Evolutionary conservation across 805 yeast genomes (phyloP).

Genomic region (Candida incommunis): DNA sequence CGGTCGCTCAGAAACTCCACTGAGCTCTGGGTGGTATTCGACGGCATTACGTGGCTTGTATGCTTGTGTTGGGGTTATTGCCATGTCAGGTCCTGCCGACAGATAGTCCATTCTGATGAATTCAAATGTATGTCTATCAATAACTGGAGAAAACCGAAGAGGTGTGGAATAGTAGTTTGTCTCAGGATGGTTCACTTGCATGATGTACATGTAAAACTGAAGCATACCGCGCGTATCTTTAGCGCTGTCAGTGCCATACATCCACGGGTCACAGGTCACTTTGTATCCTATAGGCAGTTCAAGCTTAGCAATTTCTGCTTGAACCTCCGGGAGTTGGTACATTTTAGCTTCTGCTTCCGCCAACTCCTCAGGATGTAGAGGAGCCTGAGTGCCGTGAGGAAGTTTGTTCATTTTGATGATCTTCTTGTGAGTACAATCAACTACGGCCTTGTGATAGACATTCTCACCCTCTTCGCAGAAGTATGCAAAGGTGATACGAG

Average conservation of each 20-base stretch:
- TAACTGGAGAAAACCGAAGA: conserved; percentile 59
- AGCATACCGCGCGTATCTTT: conserved; percentile 23
- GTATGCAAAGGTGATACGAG: conserved; percentile 52
- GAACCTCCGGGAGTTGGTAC: conserved; percentile 37
- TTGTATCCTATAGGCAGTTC: conserved; percentile 23
- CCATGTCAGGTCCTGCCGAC: conserved; percentile 56
- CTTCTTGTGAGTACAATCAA: conserved; percentile 48
- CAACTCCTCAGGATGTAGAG: conserved; percentile 30
- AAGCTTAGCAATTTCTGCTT: conserved; percentile 54
- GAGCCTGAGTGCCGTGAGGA: conserved; percentile 33
- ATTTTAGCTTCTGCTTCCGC: conserved; percentile 63
- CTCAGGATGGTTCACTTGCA: conserved; percentile 27
- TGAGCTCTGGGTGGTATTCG: conserved; percentile 63
- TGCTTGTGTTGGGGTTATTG: conserved; percentile 37
- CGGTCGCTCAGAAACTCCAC: conserved; percentile 38
- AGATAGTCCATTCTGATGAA: conserved; percentile 60
- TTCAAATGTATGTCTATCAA: conserved; percentile 44
- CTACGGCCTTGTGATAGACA: conserved; percentile 50
- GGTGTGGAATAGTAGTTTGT: conserved; percentile 57
- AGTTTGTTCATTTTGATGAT: conserved; percentile 39
- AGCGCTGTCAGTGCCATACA: conserved; percentile 66
- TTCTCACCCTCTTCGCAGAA: conserved; percentile 38
- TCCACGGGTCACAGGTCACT: conserved; percentile 69
- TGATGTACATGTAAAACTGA: conserved; percentile 64
- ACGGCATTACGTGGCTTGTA: conserved; percentile 47